Evolutionary conservation across 2,329 filamentous ascomycete genomes (phyloP).

Genomic region (Metarhizium anisopliae): DNA sequence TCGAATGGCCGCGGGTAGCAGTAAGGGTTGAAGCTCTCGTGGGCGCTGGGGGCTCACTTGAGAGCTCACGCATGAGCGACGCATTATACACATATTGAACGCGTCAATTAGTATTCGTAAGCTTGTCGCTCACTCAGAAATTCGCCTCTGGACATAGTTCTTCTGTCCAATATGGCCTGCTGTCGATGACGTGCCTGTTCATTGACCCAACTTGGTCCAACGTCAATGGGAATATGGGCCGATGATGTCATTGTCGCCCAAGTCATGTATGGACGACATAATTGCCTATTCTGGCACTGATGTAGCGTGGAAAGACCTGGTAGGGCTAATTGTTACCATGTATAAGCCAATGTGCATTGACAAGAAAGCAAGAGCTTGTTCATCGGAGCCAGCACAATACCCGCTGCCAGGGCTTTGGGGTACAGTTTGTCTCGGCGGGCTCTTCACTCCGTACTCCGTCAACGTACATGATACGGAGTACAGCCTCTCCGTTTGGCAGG

Average conservation of each 20-base stretch:
- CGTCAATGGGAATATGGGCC: not conserved
- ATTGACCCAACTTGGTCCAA: not conserved
- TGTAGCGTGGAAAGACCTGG: no score
- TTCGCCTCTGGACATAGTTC: no score
- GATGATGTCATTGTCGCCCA: not conserved
- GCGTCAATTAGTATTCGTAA: no score
- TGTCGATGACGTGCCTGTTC: not conserved
- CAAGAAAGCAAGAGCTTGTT: not conserved
- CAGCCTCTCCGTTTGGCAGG: no score
- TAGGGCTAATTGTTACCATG: no score
- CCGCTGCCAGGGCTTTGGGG: not conserved
- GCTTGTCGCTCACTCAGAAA: no score
- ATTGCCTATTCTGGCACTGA: not conserved
- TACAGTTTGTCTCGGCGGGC: not conserved
- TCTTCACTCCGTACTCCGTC: no score
- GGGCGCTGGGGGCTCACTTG: no score
- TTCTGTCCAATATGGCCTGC: not conserved
- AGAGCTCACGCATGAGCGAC: no score
- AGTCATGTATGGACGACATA: not conserved
- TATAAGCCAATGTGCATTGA: not conserved
- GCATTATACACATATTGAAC: no score
- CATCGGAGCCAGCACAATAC: not conserved
- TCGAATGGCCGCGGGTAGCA: no score
- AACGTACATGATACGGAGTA: not conserved
- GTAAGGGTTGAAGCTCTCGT: no score